Base-by-base conservation (phyloP, 441 rosid species). In the Lagerstroemia fauriei region DNA sequence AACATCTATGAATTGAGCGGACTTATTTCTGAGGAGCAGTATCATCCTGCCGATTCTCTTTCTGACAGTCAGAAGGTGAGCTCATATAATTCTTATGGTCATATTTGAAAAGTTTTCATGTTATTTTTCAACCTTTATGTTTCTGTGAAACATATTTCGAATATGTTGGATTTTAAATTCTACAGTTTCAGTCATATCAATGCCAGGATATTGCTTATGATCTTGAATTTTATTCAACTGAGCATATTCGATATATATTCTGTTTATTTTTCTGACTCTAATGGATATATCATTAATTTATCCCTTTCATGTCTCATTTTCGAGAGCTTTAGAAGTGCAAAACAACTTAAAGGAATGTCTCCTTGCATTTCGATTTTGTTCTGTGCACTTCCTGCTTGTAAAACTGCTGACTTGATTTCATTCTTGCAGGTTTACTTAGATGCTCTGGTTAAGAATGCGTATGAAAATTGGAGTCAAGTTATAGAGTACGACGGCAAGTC, bases 401-500 rank as follows among this genome's bases (percentile, higher is more conserved):
- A 22, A 79, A 48, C 41, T 50, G 76, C 50, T 44, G 24, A 53
- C 20, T 48, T 29, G 1, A 9, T 78, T 72, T 78, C 69, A 24
- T 86, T 87, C 76, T 63, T 91, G 85, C 92, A 97, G 99, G 83
- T 95, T 32, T 94, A 87, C 88, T 97, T 97, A 51, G 99, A 97
- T 87, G 79, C 94, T 22, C 85, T 92, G 86, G 93, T 97, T 89
- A 97, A 94, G 91, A 95, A 93, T 87, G 99, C 99, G 50, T 97
- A 97, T 91, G 99, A 95, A 2, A 92, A 94, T 81, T 97, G 99
- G 99, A 86, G 82, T 87, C 88, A 88, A 82, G 99, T 94, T 57
- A 81, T 95, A 79, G 98, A 97, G 85, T 95, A 95, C 87, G 98
- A 95, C 86, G 98, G 97, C 84, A 94, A 97, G 86, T 92, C 98